Evolutionary conservation across 805 yeast genomes (phyloP), one percentile per base, ranked within the genome.

Genomic region (Teunomyces panamensis): DNA sequence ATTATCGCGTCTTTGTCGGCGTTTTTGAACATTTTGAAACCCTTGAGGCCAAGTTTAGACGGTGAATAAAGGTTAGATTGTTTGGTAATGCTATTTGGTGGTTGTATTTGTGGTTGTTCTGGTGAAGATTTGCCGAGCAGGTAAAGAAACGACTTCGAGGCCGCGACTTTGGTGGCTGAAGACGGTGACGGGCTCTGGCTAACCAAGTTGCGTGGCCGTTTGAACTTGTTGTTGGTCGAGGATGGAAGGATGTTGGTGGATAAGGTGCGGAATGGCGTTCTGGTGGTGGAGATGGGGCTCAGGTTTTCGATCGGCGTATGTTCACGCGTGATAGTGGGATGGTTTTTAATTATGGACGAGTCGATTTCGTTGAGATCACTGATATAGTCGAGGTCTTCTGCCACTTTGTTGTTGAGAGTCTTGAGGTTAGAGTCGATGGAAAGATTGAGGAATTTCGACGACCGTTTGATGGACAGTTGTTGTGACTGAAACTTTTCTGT

Each of bases 171-270:
- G 28, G 43, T 41, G 24, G 63, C 53, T 28, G 64, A 54, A 24
- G 67, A 58, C 4, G 75, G 76, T 10, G 75, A 70, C 4, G 78
- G 78, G 13, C 71, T 64, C 51, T 73, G 75, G 49, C 75, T 70
- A 17, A 73, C 69, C 43, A 73, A 58, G 47, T 67, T 65, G 53
- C 71, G 77, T 1, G 78, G 78, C 30, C 78, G 58, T 49, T 73
- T 73, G 56, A 70, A 73, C 50, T 70, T 71, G 49, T 67, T 68
- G 30, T 39, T 49, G 45, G 52, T 32, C 9, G 34, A 39, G 14
- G 30, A 47, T 32, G 49, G 56, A 20, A 50, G 45, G 9, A 44
- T 43, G 41, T 37, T 37, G 20, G 41, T 37, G n/a, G 14, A 11
- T 10, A 37, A 17, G 30, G 29, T 24, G 14, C 27, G 27, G 41